These are phyloP conservation scores for Pichia manshurica DNA, from an alignment of 805 yeast genomes.

Conservation along the genomic window DNA sequence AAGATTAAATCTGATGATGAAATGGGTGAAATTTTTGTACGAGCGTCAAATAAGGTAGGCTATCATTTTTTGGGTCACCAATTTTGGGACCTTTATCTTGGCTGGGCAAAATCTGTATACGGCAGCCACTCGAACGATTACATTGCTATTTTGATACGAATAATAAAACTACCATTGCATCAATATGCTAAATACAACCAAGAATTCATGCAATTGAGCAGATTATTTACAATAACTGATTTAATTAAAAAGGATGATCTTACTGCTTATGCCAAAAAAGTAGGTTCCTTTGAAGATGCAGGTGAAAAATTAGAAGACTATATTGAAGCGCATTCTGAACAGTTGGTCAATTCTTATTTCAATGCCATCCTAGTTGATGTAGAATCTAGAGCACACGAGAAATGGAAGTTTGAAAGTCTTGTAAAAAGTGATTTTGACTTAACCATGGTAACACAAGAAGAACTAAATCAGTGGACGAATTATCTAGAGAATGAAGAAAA, in stretches of 20 bases:
- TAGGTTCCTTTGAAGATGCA: too few relatives aligned
- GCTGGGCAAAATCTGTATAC: slow-evolving; percentile 42
- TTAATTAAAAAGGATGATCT: slow-evolving; percentile 28
- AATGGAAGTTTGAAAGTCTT: slow-evolving; percentile 70
- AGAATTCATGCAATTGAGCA: slow-evolving; percentile 37
- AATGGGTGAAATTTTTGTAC: slow-evolving; percentile 40
- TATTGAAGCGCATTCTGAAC: slow-evolving; percentile 16
- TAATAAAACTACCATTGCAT: slow-evolving; percentile 65
- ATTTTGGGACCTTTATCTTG: slow-evolving; percentile 76
- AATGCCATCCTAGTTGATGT: slow-evolving; percentile 39
- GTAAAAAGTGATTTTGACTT: slow-evolving; percentile 57
- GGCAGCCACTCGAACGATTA: slow-evolving; percentile 35
- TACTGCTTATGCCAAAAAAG: slow-evolving; percentile 24
- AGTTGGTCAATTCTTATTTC: slow-evolving; percentile 39
- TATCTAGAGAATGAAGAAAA: slow-evolving; percentile 50
- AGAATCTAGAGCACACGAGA: slow-evolving; percentile 46
- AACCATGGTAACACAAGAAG: slow-evolving; percentile 37
- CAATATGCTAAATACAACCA: slow-evolving; percentile 77
- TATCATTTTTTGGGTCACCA: slow-evolving; percentile 69
- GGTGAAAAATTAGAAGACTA: neutral
- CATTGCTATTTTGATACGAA: slow-evolving; percentile 37
- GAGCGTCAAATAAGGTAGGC: slow-evolving; percentile 53
- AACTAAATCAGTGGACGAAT: slow-evolving; percentile 48
- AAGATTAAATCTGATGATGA: slow-evolving; percentile 26
- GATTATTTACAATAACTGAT: slow-evolving; percentile 31